These are phyloP conservation scores for Pleurotus sapidus DNA, from an alignment of 768 basidiomycete genomes.

Conservation along the genomic window DNA sequence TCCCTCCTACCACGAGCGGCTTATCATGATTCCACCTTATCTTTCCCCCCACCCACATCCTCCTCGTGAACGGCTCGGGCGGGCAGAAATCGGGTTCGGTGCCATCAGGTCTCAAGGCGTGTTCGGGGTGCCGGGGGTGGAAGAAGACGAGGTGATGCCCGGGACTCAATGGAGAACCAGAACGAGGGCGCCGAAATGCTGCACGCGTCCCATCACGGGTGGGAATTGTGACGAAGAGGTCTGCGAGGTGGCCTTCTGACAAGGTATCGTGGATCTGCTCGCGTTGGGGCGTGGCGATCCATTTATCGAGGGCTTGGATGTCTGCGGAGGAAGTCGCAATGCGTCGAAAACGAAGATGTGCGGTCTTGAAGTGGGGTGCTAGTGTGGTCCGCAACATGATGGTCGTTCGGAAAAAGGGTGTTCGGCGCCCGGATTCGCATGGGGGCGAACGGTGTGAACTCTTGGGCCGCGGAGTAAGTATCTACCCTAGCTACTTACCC, in stretches of 20 bases:
- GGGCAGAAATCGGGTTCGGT: conserved; percentile 73
- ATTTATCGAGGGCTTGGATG: conserved; percentile 21
- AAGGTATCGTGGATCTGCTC: neutral
- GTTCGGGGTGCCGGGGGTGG: conserved; percentile 60
- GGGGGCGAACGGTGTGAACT: no score
- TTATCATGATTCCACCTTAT: conserved; percentile 54
- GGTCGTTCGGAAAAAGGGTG: neutral
- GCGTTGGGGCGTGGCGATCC: neutral
- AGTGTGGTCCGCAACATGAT: neutral
- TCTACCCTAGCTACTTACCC: no score
- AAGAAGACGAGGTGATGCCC: conserved; percentile 78
- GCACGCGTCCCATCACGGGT: conserved; percentile 59
- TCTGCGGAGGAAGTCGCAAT: neutral
- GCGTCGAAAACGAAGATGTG: neutral
- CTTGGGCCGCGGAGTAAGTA: no score
- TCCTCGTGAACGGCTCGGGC: conserved; percentile 65
- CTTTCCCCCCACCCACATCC: conserved; percentile 82
- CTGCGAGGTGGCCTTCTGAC: conserved; percentile 40
- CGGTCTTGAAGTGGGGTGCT: neutral
- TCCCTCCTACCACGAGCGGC: conserved; percentile 52
- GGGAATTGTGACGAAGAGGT: conserved; percentile 65
- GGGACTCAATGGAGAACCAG: conserved; percentile 42
- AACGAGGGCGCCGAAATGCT: conserved; percentile 37
- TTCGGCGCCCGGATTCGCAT: no score
- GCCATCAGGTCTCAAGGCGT: conserved; percentile 56